Evolutionary conservation across 2,329 filamentous ascomycete species (phyloP).

Genomic region (Aureobasidium vineae): DNA sequence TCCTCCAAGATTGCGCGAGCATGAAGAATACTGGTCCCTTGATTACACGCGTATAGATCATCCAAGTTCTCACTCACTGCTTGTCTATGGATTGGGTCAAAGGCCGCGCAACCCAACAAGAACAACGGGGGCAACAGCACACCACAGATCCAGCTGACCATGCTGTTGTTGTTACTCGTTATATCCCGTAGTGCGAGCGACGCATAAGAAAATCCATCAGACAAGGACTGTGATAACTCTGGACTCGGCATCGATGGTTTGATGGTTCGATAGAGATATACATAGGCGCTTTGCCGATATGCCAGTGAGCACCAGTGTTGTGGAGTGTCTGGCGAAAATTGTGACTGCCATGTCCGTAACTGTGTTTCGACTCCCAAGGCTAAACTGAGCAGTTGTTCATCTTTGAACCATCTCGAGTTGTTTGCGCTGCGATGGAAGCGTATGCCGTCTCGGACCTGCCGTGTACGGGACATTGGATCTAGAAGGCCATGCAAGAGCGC

Average conservation of each 20-base stretch:
- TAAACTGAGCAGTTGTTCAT: constrained; percentile 69
- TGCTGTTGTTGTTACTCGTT: constrained; percentile 37
- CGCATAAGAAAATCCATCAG: constrained; percentile 56
- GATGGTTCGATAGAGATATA: constrained; percentile 62
- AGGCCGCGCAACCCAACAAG: constrained; percentile 60
- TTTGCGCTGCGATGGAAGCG: constrained; percentile 63
- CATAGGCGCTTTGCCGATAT: constrained; percentile 62
- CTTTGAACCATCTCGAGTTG: constrained; percentile 62
- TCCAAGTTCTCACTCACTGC: constrained; percentile 56
- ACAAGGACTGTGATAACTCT: constrained; percentile 57
- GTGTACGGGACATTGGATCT: constrained; percentile 73
- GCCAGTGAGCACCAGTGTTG: constrained; percentile 59
- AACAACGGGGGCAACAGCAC: constrained; percentile 62
- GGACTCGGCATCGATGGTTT: constrained; percentile 53
- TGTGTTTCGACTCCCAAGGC: constrained; percentile 73
- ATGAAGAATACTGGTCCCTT: constrained; percentile 57
- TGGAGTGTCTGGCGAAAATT: constrained; percentile 51
- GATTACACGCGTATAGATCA: constrained; percentile 53
- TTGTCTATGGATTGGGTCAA: constrained; percentile 55
- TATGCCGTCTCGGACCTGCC: constrained; percentile 71
- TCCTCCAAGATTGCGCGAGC: constrained; percentile 56
- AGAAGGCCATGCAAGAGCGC: constrained; percentile 54
- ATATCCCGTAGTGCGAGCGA: constrained; percentile 49
- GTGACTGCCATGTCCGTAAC: constrained; percentile 71
- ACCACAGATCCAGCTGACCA: constrained; percentile 55